Evolutionary conservation across 225 moss, liverwort and hornwort genomes (phyloP).

Genomic region (Polytrichum formosum): DNA sequence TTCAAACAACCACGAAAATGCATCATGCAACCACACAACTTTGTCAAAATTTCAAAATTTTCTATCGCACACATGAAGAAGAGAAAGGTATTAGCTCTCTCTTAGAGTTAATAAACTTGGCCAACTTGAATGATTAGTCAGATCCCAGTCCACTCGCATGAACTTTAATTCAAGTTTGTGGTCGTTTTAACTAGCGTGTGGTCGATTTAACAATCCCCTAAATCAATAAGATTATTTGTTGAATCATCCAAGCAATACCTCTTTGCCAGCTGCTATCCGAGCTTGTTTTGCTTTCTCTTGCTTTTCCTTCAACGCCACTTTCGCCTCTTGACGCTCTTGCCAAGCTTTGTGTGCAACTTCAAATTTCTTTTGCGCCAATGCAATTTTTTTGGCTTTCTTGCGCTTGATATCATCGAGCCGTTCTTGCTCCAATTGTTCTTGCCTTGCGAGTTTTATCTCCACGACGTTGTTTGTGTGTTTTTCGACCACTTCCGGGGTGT

Average conservation of each 20-base stretch:
- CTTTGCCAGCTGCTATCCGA: conserved; percentile 20
- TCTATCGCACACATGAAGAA: too few relatives aligned
- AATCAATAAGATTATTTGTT: too few relatives aligned
- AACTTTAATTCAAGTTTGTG: too few relatives aligned
- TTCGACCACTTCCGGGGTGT: conserved; percentile 45
- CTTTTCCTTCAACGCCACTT: conserved; percentile 23
- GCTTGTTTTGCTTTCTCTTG: conserved; percentile 43
- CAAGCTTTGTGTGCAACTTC: conserved; percentile 51
- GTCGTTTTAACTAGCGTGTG: too few relatives aligned
- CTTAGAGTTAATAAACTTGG: too few relatives aligned
- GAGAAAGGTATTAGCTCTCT: too few relatives aligned
- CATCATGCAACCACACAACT: too few relatives aligned
- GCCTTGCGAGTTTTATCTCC: conserved; percentile 49
- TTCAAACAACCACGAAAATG: too few relatives aligned
- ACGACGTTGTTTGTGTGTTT: conserved; percentile 41
- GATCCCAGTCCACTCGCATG: too few relatives aligned
- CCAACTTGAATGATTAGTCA: too few relatives aligned
- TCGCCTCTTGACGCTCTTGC: conserved; percentile 18
- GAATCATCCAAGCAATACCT: neutral
- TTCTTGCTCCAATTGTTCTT: conserved; percentile 37
- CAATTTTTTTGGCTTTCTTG: conserved; percentile 38
- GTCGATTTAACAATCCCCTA: too few relatives aligned
- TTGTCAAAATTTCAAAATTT: too few relatives aligned
- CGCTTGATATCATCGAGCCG: conserved; percentile 22
- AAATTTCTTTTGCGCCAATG: conserved; percentile 31